Evolutionary conservation across 164 flowering plant genomes (phyloP).

Genomic region (Saururus chinensis): DNA sequence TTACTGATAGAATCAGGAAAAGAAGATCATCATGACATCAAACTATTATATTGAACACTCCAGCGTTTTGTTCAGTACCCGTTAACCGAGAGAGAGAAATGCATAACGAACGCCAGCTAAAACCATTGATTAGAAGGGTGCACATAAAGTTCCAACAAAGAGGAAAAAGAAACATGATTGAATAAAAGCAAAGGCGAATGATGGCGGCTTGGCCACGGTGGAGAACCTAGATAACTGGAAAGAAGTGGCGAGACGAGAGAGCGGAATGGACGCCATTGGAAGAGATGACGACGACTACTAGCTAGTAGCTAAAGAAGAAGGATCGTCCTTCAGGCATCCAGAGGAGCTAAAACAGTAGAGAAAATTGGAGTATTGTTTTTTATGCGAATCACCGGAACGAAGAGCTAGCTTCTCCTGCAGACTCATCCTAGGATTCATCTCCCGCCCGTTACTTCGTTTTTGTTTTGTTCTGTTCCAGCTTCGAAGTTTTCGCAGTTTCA

Average conservation of each 20-base stretch:
- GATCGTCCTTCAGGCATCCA: neutral
- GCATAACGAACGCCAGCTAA: no score
- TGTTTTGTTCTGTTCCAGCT: neutral
- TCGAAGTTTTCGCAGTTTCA: no score
- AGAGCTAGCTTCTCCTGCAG: neutral
- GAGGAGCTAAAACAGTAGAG: neutral
- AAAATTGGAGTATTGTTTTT: neutral
- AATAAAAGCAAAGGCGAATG: neutral
- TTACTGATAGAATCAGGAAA: no score
- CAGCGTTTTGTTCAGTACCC: no score
- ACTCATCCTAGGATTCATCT: constrained; percentile 7
- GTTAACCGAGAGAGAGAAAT: no score
- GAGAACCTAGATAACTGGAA: neutral
- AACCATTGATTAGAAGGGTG: no score
- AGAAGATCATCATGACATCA: no score
- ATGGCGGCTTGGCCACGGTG: no score
- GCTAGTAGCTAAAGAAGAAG: no score
- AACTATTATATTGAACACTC: no score
- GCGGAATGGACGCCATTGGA: neutral
- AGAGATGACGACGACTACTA: neutral
- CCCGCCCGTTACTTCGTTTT: constrained; percentile 1
- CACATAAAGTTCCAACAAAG: no score
- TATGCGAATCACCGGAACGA: neutral
- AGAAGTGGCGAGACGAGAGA: neutral
- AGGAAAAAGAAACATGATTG: neutral